Conservation (phyloP, 1,284 basidiomycete species). For the Omphalotus olearius region DNA sequence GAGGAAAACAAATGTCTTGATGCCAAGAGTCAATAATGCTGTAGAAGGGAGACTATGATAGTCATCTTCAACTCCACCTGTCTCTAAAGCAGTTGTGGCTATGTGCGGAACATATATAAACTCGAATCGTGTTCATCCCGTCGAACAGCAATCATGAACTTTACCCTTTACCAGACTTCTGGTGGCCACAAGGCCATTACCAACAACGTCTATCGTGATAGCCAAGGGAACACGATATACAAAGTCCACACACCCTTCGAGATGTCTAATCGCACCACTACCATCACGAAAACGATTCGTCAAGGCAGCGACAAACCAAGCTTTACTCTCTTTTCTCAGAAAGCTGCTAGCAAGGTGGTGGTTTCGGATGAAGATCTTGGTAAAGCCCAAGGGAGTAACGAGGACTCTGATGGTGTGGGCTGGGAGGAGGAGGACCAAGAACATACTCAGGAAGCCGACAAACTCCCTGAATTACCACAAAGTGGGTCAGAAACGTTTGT, state of each 20-base stretch:
- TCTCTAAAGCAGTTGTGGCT: no score
- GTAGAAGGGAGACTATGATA: no score
- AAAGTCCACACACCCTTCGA: conserved; percentile 10
- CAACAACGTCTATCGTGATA: conserved; percentile 12
- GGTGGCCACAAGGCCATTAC: conserved; percentile 2
- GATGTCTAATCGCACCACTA: conserved; percentile 4
- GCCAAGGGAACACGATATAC: conserved; percentile 1
- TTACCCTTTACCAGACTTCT: not conserved
- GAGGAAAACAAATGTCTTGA: no score
- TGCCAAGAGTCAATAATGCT: no score
- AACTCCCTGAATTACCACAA: not conserved
- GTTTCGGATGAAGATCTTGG: not conserved
- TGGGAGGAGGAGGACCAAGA: not conserved
- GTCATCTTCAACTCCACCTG: no score
- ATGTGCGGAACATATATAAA: no score
- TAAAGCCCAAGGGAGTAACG: not conserved
- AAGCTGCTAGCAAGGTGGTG: no score
- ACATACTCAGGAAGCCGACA: no score
- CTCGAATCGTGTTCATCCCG: no score
- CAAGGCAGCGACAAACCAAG: not conserved
- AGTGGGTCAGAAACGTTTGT: not conserved
- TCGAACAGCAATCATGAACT: not conserved
- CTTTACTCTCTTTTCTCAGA: not conserved
- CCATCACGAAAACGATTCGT: conserved; percentile 6
- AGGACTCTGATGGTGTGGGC: not conserved